A percentile compares a stretch with the other conserved stretches of the same genome.
These are phyloP conservation scores for Chlamydomonas schloesseri DNA, from an alignment of 139 green algal species.

Conservation along the genomic window DNA sequence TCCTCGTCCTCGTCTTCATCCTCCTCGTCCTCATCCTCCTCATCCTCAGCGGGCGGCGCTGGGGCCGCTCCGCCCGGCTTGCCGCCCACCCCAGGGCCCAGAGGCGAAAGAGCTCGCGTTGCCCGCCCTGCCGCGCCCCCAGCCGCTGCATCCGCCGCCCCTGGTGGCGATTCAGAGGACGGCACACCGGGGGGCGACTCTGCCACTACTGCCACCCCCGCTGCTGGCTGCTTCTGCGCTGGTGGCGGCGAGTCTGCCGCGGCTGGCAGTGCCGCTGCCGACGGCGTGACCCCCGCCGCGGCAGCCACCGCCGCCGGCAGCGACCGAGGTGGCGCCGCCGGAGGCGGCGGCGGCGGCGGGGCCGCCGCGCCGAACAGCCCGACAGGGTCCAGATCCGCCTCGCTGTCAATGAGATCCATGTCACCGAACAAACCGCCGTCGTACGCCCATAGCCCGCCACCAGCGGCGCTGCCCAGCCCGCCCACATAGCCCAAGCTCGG, in stretches of 20 bases:
- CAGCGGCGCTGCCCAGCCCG: background rate
- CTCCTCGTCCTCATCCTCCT: no score
- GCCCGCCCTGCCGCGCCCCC: no score
- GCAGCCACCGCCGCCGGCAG: background rate
- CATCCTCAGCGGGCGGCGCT: no score
- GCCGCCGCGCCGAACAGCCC: background rate
- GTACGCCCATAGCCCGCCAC: background rate
- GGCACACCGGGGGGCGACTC: no score
- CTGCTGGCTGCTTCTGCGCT: no score
- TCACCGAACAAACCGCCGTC: slow-evolving; percentile 29
- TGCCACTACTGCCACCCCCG: no score
- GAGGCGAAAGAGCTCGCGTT: no score
- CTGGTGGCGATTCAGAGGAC: no score
- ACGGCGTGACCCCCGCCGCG: background rate
- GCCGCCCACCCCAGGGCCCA: no score
- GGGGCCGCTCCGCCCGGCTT: no score
- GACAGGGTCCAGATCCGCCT: slow-evolving; percentile 1
- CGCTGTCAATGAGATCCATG: slow-evolving; percentile 4
- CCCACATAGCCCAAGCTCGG: slow-evolving; percentile 11
- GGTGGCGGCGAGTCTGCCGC: background rate
- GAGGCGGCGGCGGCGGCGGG: background rate
- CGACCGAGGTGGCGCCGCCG: background rate
- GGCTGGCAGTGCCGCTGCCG: background rate
- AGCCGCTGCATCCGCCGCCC: no score
- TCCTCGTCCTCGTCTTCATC: background rate